Evolutionary conservation across 371 early-diverging fungal genomes (phyloP).

Genomic region (Capillidium rhysosporum): DNA sequence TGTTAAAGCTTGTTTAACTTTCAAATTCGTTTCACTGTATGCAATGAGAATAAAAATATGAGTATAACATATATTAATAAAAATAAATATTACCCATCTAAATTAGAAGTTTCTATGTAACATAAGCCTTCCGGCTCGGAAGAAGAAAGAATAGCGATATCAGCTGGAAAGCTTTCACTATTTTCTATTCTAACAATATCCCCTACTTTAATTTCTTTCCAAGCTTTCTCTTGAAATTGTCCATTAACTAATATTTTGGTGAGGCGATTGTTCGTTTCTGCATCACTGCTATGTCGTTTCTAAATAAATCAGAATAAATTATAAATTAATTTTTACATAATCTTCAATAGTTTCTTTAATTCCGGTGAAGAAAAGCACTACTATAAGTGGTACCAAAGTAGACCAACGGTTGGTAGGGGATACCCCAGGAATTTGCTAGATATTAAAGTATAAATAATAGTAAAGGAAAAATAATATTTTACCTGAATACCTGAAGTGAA

Average conservation of each 20-base stretch:
- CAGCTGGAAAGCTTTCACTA: slow-evolving; percentile 81
- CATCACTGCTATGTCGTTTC: slow-evolving; percentile 65
- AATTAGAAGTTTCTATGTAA: slow-evolving; percentile 87
- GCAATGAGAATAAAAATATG: not conserved
- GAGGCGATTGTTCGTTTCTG: slow-evolving; percentile 48
- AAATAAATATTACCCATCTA: slow-evolving; percentile 70
- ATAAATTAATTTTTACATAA: slow-evolving; percentile 16
- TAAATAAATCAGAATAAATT: slow-evolving; percentile 10
- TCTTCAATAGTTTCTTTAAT: slow-evolving; percentile 96
- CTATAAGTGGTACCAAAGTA: slow-evolving; percentile 75
- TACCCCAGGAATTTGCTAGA: slow-evolving; percentile 60
- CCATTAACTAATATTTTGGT: slow-evolving; percentile 38
- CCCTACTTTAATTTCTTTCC: slow-evolving; percentile 71
- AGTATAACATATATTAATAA: not conserved
- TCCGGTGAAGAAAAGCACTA: slow-evolving; percentile 84
- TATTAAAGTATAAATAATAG: not conserved
- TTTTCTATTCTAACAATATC: slow-evolving; percentile 77
- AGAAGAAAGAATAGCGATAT: slow-evolving; percentile 62
- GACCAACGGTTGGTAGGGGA: slow-evolving; percentile 72
- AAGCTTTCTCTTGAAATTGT: slow-evolving; percentile 39
- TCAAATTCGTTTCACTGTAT: slow-evolving; percentile 74
- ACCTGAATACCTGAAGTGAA: slow-evolving; percentile 75
- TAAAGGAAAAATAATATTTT: slow-evolving; percentile 1
- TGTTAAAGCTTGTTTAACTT: slow-evolving; percentile 64
- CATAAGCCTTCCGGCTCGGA: slow-evolving; percentile 77